phyloP scores from a whole-genome alignment of 805 yeast genomes.

The Priceomyces castillae region DNA sequence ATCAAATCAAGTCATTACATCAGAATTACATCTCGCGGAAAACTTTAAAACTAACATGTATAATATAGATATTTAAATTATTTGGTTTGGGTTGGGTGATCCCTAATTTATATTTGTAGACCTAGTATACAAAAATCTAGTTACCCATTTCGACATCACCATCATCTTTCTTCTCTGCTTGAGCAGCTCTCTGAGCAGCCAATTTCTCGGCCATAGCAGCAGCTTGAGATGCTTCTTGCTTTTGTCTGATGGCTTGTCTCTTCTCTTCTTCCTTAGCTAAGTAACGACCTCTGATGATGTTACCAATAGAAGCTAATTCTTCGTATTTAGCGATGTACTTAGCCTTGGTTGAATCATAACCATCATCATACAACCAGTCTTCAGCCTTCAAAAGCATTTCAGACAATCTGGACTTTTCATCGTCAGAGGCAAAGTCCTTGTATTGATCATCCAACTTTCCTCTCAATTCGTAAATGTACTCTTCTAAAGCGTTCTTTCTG shows the following conservation, averaged over 20 bases:
- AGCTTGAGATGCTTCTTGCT: constrained; percentile 83
- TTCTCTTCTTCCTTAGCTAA: constrained; percentile 92
- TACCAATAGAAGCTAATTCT: constrained; percentile 92
- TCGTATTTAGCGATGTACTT: constrained; percentile 97
- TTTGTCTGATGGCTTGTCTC: constrained; percentile 81
- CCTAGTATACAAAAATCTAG: constrained; percentile 1
- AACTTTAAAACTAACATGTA: not conserved
- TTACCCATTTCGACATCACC: constrained; percentile 35
- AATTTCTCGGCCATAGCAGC: constrained; percentile 86
- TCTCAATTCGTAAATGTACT: constrained; percentile 95
- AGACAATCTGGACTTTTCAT: constrained; percentile 78
- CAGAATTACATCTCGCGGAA: too few species aligned
- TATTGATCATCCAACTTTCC: constrained; percentile 94
- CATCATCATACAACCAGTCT: constrained; percentile 98
- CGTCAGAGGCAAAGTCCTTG: constrained; percentile 82
- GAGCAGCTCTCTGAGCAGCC: constrained; percentile 72
- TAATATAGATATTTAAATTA: not conserved
- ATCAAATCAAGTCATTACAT: too few species aligned
- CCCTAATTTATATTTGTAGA: not conserved
- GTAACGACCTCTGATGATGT: constrained; percentile 93
- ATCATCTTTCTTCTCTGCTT: constrained; percentile 14
- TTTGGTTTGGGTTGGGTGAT: not conserved
- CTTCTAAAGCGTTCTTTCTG: constrained; percentile 97
- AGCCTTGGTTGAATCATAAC: constrained; percentile 94
- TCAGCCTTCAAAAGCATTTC: constrained; percentile 80